phyloP scores from a whole-genome alignment of 768 basidiomycete species.

The Dacryopinax spathularia region DNA sequence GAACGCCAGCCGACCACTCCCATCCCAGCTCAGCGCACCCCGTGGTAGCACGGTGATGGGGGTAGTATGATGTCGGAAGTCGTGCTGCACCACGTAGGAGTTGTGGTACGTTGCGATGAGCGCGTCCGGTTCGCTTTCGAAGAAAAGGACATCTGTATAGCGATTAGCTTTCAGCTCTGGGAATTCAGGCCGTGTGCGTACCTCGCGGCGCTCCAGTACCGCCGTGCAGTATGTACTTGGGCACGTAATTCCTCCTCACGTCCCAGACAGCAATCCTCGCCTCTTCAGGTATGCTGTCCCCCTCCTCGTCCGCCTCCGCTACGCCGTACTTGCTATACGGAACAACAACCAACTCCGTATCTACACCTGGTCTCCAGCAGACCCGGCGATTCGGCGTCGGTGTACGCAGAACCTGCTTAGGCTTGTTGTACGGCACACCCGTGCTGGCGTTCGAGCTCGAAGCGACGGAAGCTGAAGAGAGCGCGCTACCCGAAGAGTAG shows the following conservation, averaged over 20 bases:
- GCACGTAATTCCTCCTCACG: not conserved
- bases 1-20: constrained; percentile 48
- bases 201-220: not conserved
- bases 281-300: not conserved
- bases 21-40: constrained; percentile 51
- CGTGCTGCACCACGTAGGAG: constrained; percentile 47
- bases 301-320: not conserved
- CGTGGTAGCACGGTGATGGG: constrained; percentile 57
- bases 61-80: constrained; percentile 47
- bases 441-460: not conserved
- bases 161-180: too few relatives aligned
- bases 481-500: not conserved
- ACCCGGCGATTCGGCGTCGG: not conserved
- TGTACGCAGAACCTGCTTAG: not conserved
- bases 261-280: not conserved
- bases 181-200: too few relatives aligned
- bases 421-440: not conserved
- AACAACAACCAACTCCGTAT: not conserved
- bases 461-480: not conserved
- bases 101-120: not conserved
- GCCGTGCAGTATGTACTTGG: not conserved
- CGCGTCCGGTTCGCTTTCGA: not conserved
- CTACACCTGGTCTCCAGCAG: not conserved
- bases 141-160: not conserved
- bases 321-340: not conserved